These are phyloP conservation scores for Arabidopsis hybrid DNA, from an alignment of 441 rosid genomes.

Conservation along the genomic window DNA sequence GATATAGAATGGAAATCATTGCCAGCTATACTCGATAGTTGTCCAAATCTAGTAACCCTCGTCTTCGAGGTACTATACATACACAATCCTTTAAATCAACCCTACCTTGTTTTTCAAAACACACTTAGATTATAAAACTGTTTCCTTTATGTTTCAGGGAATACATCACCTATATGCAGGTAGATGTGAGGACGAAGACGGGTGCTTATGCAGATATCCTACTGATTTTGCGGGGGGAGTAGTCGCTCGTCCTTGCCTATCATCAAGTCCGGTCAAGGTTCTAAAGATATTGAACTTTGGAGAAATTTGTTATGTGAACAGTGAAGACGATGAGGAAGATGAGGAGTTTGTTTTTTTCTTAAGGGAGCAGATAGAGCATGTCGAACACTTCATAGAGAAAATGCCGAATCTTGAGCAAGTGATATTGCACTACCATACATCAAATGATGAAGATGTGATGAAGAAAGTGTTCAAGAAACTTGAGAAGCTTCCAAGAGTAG, in stretches of 20 bases:
- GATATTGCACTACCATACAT: background rate
- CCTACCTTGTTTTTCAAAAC: background rate
- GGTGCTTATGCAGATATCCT: background rate
- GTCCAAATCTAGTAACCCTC: background rate
- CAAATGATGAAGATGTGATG: background rate
- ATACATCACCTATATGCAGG: background rate
- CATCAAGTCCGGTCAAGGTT: background rate
- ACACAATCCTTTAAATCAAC: background rate
- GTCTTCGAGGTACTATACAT: background rate
- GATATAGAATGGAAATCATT: background rate
- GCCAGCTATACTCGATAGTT: background rate
- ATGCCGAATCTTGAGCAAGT: constrained; percentile 3
- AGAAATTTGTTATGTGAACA: background rate
- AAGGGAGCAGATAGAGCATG: background rate
- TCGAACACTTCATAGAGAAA: background rate
- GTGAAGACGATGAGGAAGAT: background rate
- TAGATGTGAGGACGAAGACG: background rate
- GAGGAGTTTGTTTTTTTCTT: background rate
- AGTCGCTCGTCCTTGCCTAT: background rate
- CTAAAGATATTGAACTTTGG: background rate
- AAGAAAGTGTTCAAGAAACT: background rate
- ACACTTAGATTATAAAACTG: background rate
- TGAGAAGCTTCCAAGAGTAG: background rate
- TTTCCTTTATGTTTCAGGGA: background rate
- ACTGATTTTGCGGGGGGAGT: background rate